phyloP scores from a whole-genome alignment of 1,139 yeast genomes.

The Meyerozyma elateridarum region DNA sequence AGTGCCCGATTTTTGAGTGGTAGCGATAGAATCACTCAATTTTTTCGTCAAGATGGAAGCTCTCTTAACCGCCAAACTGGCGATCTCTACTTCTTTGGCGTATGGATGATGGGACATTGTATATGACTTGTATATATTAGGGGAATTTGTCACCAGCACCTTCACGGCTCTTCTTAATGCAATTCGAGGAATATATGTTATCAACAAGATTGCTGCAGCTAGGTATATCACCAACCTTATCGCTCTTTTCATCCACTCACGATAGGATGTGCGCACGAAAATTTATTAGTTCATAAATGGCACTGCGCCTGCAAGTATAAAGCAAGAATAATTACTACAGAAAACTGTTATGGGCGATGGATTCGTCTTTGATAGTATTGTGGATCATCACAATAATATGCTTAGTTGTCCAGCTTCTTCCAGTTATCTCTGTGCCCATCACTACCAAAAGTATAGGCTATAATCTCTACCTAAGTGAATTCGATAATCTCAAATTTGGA shows the following conservation, averaged over 20 bases:
- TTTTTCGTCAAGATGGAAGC: constrained; percentile 76
- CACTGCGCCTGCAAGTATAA: no score
- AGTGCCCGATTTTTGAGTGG: constrained; percentile 52
- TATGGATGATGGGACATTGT: no score
- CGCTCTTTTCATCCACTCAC: no score
- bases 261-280: no score
- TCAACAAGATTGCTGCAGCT: no score
- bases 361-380: constrained; percentile 7
- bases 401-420: constrained; percentile 48
- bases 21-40: constrained; percentile 63
- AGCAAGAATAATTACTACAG: no score
- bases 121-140: no score
- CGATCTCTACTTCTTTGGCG: constrained; percentile 66
- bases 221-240: no score
- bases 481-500: constrained; percentile 61
- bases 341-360: constrained; percentile 1
- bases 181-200: no score
- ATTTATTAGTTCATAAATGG: no score
- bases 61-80: constrained; percentile 84
- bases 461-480: constrained; percentile 9
- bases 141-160: no score
- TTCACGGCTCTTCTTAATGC: no score
- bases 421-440: constrained; percentile 61
- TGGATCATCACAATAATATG: constrained; percentile 32
- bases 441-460: constrained; percentile 22